phyloP scores from a whole-genome alignment of 371 early-diverging fungal genomes.

The Rhizopus stolonifer region DNA sequence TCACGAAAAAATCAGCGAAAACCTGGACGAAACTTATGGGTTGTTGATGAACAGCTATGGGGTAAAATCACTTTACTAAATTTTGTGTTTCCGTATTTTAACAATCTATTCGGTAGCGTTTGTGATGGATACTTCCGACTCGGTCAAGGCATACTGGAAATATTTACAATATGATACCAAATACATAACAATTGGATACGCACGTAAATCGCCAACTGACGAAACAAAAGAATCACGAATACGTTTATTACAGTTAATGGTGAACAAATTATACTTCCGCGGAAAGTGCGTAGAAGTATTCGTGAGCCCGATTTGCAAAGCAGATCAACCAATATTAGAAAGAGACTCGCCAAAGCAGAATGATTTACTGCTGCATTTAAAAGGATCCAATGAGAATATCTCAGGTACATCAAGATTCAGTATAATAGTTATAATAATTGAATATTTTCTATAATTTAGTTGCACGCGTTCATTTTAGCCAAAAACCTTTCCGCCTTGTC shows the following conservation, averaged over 20 bases:
- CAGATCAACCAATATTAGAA: slow-evolving; percentile 25
- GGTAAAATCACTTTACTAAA: slow-evolving; percentile 15
- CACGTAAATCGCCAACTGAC: slow-evolving; percentile 21
- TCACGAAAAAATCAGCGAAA: slow-evolving; percentile 14
- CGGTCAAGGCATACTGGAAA: slow-evolving; percentile 27
- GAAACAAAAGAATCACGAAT: slow-evolving; percentile 27
- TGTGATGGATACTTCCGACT: slow-evolving; percentile 20
- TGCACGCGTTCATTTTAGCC: slow-evolving; percentile 21
- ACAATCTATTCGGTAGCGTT: slow-evolving; percentile 24
- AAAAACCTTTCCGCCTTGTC: slow-evolving; percentile 21
- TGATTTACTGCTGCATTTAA: slow-evolving; percentile 22
- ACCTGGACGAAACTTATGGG: slow-evolving; percentile 15
- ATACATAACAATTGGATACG: slow-evolving; percentile 29
- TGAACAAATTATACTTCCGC: slow-evolving; percentile 26
- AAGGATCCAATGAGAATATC: slow-evolving; percentile 21
- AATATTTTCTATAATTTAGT: slow-evolving; percentile 13
- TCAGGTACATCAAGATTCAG: slow-evolving; percentile 22
- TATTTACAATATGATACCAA: slow-evolving; percentile 20
- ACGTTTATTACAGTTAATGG: slow-evolving; percentile 29
- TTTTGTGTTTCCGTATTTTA: slow-evolving; percentile 17
- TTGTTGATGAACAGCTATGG: slow-evolving; percentile 14
- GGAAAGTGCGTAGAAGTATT: slow-evolving; percentile 28
- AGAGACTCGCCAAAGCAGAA: slow-evolving; percentile 22
- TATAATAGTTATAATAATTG: slow-evolving; percentile 21
- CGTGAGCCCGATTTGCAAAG: slow-evolving; percentile 23